Conservation (phyloP, 495 filamentous ascomycete genomes). For the Xylaria scruposa region DNA sequence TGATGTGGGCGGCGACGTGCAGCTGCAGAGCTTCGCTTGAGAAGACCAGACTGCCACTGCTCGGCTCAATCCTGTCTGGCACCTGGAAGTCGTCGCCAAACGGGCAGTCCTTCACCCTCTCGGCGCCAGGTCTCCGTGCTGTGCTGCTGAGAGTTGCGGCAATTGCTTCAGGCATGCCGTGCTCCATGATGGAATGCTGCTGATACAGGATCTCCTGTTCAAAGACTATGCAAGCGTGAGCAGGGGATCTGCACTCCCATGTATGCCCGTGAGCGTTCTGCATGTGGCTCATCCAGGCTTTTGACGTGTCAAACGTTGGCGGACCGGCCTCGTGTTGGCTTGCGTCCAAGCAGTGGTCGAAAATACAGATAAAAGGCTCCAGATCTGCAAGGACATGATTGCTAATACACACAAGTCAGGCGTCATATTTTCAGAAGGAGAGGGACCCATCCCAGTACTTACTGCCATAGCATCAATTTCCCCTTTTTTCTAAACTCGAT, state of each 20-base stretch:
- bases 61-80: conserved; percentile 36
- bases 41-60: conserved; percentile 39
- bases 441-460: conserved; percentile 13
- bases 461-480: conserved; percentile 27
- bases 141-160: conserved; percentile 38
- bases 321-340: conserved; percentile 34
- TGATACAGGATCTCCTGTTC: conserved; percentile 39
- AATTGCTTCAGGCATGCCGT: conserved; percentile 41
- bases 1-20: conserved; percentile 45
- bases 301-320: conserved; percentile 43
- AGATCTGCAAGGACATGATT: conserved; percentile 45
- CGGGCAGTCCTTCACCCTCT: conserved; percentile 40
- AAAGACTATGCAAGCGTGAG: conserved; percentile 42
- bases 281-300: conserved; percentile 45
- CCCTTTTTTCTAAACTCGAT: conserved; percentile 38
- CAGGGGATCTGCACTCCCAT: conserved; percentile 45
- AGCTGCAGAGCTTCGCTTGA: conserved; percentile 43
- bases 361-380: conserved; percentile 44
- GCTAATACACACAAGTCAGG: conserved; percentile 29
- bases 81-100: conserved; percentile 44
- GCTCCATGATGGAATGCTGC: conserved; percentile 42
- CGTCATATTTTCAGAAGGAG: neutral
- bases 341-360: conserved; percentile 35
- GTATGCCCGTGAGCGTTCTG: conserved; percentile 44
- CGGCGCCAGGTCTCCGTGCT: conserved; percentile 38